phyloP scores from a whole-genome alignment of 192 early-diverging fungal species.

The Entophlyctis helioformis region DNA sequence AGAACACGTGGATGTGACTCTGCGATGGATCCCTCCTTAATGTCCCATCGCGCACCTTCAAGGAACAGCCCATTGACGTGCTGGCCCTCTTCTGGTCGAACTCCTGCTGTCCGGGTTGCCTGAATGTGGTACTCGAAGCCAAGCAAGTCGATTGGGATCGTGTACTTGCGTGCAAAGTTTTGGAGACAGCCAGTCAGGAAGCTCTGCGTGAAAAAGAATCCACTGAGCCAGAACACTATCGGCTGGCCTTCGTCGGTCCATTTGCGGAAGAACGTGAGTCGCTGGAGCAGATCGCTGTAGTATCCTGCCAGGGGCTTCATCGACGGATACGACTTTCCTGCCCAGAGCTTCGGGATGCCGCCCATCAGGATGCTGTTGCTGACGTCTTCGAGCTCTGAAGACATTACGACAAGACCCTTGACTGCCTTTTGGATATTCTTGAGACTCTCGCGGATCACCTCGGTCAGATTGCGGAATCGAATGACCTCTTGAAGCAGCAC shows the following conservation, averaged over 20 bases:
- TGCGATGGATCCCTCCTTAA: slow-evolving; percentile 34
- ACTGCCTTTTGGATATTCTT: slow-evolving; percentile 51
- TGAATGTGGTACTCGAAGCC: slow-evolving; percentile 42
- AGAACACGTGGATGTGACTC: slow-evolving; percentile 40
- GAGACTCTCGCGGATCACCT: slow-evolving; percentile 39
- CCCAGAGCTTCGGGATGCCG: slow-evolving; percentile 39
- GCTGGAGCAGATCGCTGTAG: slow-evolving; percentile 35
- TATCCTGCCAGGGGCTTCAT: slow-evolving; percentile 45
- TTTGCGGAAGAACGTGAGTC: slow-evolving; percentile 35
- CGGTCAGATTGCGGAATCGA: slow-evolving; percentile 35
- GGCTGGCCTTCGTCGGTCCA: slow-evolving; percentile 49
- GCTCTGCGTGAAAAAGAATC: slow-evolving; percentile 54
- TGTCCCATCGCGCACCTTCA: slow-evolving; percentile 51
- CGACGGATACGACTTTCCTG: slow-evolving; percentile 44
- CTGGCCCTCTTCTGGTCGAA: slow-evolving; percentile 47
- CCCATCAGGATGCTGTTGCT: slow-evolving; percentile 38
- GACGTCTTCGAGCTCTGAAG: slow-evolving; percentile 46
- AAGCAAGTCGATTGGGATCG: slow-evolving; percentile 48
- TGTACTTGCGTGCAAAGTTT: slow-evolving; percentile 47
- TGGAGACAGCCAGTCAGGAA: slow-evolving; percentile 47
- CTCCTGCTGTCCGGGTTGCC: slow-evolving; percentile 33
- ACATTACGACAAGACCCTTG: slow-evolving; percentile 53
- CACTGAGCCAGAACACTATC: slow-evolving; percentile 50
- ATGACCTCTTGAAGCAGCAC: slow-evolving; percentile 49
- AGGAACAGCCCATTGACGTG: slow-evolving; percentile 47